Base-by-base conservation (phyloP, 495 filamentous ascomycete genomes). In the Neohortaea acidophila region DNA sequence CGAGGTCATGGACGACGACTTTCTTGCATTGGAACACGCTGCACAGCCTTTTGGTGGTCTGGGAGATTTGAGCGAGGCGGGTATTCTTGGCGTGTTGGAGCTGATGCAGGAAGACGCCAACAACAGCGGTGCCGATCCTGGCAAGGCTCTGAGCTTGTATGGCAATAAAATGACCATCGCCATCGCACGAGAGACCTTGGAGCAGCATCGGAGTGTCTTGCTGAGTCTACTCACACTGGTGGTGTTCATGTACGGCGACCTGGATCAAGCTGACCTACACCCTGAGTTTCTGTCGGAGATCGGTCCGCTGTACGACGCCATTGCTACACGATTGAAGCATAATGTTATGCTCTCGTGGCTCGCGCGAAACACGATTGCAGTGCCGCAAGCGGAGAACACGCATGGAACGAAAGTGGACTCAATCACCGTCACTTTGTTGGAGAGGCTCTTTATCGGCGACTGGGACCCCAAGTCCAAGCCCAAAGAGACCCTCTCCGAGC, bases 271-370 rank as follows among this genome's bases (percentile, higher is more conserved):
- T 21, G 74, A 79, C 20, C 67, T 72, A 11, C 69, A 45, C 74
- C 1, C 66, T 72, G n/a, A 59, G 62, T 11, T 79, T 87, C 41
- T 72, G 45, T 67, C 78, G 17, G 67, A 33, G 72, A 17, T 27
- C 20, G 36, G 21, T 14, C 59, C 66, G 4, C 57, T 93, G 0
- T 96, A 79, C 51, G 60, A 63, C 21, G 69, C 70, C 8, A 54
- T 94, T 8, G 56, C 91, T 3, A 58, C 64, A 23, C 65, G 74
- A 36, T 64, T 96, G 12, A 68, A 72, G 24, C 72, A 84, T 50
- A 74, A 83, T 44, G 74, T 83, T 37, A 67, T 94, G 44, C 64
- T 94, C 52, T 62, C 60, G 42, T 99, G 87, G 87, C 69, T 96
- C 45, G 70, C 74, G 30, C 73, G 63, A 31, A 80, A 67, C 41